A percentile compares a stretch with the other conserved stretches of the same genome.
phyloP scores from a whole-genome alignment of 495 filamentous ascomycete genomes.

The Pseudevernia furfuracea region DNA sequence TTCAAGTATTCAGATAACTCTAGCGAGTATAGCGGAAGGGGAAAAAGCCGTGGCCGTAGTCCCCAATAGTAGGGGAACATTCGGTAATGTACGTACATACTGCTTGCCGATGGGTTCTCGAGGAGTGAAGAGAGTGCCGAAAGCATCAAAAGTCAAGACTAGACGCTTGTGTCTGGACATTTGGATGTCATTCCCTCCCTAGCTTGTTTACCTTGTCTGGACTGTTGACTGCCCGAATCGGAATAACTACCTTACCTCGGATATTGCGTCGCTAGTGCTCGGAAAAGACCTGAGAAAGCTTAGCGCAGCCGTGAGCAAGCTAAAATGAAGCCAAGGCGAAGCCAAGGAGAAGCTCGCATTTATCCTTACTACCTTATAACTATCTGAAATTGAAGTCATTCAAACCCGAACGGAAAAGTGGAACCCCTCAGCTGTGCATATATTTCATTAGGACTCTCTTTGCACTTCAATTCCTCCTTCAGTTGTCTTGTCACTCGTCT shows the following conservation, averaged over 20 bases:
- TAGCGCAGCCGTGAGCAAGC: neutral
- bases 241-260: too few species aligned
- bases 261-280: neutral
- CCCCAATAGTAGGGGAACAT: neutral
- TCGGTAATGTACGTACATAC: constrained; percentile 36
- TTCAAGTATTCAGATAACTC: neutral
- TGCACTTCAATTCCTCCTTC: neutral
- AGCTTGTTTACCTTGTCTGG: too few species aligned
- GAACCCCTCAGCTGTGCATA: neutral
- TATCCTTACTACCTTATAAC: neutral
- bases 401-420: neutral
- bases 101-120: constrained; percentile 50
- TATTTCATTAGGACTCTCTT: neutral
- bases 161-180: constrained; percentile 6
- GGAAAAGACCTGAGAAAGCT: neutral
- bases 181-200: neutral
- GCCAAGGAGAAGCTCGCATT: too few species aligned
- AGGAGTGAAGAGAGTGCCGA: constrained; percentile 66
- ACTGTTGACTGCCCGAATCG: too few species aligned
- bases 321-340: neutral
- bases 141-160: constrained; percentile 70
- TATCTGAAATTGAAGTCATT: neutral
- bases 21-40: neutral
- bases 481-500: neutral
- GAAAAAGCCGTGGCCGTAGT: neutral